phyloP scores from a whole-genome alignment of 164 flowering plant species.

The Nelumbo lutea region DNA sequence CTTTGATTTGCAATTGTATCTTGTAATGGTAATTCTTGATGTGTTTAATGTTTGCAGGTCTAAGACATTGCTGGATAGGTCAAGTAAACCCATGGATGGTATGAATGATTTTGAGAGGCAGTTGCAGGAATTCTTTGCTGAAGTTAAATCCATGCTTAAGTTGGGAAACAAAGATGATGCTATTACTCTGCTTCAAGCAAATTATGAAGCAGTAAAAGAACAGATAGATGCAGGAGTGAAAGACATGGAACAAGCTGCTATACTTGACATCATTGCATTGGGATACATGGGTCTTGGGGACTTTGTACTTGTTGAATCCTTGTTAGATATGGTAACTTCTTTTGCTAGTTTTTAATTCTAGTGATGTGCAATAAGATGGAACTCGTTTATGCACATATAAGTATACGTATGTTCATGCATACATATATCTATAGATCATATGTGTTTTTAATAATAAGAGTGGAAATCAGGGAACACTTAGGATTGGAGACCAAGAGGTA shows the following conservation, averaged over 20 bases:
- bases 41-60: conserved; percentile 37
- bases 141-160: conserved; percentile 61
- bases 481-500: too few relatives aligned
- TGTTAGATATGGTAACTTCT: conserved; percentile 51
- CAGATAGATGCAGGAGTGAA: conserved; percentile 54
- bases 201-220: conserved; percentile 69
- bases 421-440: too few relatives aligned
- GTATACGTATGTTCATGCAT: too few relatives aligned
- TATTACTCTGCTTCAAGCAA: conserved; percentile 64
- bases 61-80: conserved; percentile 24
- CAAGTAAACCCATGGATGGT: conserved; percentile 25
- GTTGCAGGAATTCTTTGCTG: conserved; percentile 63
- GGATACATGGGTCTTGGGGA: conserved; percentile 71
- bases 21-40: conserved; percentile 11
- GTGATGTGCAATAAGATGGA: too few relatives aligned
- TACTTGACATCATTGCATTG: conserved; percentile 69
- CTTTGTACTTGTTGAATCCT: conserved; percentile 32
- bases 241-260: conserved; percentile 82
- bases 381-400: too few relatives aligned
- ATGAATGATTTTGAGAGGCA: conserved; percentile 47
- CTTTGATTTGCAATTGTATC: conserved; percentile 3
- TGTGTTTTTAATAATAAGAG: too few relatives aligned
- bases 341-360: neutral
- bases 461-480: too few relatives aligned
- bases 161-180: conserved; percentile 61